These are phyloP conservation scores for Macadamia tetraphylla DNA, from an alignment of 164 flowering plant species.

Conservation along the genomic window DNA sequence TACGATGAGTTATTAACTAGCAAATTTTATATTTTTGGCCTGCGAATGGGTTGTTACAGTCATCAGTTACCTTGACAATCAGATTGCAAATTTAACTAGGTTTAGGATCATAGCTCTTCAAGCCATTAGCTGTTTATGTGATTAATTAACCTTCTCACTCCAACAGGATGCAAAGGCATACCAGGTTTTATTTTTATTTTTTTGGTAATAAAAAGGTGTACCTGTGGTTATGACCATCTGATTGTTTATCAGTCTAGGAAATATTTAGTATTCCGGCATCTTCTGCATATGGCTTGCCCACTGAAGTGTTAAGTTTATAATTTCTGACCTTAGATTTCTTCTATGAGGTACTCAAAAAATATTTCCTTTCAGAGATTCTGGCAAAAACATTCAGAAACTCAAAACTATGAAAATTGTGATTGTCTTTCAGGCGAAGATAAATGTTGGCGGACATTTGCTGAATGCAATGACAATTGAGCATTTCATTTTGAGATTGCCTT, in stretches of 20 bases:
- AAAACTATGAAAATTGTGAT: not conserved
- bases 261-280: no score
- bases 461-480: slow-evolving; percentile 82
- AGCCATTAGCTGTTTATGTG: no score
- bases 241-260: not conserved
- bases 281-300: not conserved
- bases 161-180: no score
- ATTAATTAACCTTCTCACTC: no score
- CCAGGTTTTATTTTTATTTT: not conserved
- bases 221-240: not conserved
- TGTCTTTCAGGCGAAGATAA: slow-evolving; percentile 59
- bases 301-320: not conserved
- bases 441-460: slow-evolving; percentile 68
- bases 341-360: not conserved
- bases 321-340: not conserved
- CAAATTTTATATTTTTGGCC: no score
- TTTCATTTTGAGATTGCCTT: slow-evolving; percentile 84
- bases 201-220: no score
- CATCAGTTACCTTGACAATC: no score
- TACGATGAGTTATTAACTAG: no score
- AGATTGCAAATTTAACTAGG: no score
- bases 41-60: no score
- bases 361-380: no score
- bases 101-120: no score
- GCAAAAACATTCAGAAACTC: not conserved